phyloP scores from a whole-genome alignment of 2,329 filamentous ascomycete genomes.

The Cordyceps farinosa region DNA sequence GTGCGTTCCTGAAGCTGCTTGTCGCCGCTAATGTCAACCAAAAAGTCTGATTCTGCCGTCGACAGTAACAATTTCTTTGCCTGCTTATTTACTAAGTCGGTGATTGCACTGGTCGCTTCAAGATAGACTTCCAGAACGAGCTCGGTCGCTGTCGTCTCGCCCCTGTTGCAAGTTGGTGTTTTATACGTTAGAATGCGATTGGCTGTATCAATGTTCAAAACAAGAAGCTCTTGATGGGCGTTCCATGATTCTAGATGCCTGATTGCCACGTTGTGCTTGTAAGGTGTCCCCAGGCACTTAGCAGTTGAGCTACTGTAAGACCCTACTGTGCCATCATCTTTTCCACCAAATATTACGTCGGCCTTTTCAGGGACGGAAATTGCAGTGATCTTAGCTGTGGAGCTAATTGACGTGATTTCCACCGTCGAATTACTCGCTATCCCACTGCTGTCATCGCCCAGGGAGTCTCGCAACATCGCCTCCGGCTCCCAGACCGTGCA shows the following conservation, averaged over 20 bases:
- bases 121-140: not conserved
- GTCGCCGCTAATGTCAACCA: not conserved
- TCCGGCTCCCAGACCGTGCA: constrained; percentile 37
- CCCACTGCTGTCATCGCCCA: constrained; percentile 28
- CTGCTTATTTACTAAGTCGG: not conserved
- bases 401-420: constrained; percentile 25
- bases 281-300: not conserved
- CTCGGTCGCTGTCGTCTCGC: not conserved
- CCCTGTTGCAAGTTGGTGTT: not conserved
- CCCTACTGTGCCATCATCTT: constrained; percentile 33
- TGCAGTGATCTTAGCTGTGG: constrained; percentile 30
- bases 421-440: constrained; percentile 22
- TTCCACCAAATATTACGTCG: constrained; percentile 33
- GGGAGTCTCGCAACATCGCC: constrained; percentile 25
- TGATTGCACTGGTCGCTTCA: not conserved
- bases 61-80: not conserved
- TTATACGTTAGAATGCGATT: not conserved
- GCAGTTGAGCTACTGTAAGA: constrained; percentile 24
- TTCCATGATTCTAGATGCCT: not conserved
- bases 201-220: not conserved
- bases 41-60: not conserved
- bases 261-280: not conserved
- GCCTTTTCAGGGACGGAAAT: constrained; percentile 22
- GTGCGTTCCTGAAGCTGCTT: not conserved
- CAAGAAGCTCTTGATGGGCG: not conserved